phyloP scores from a whole-genome alignment of 169 alveolate genomes.

The Eimeria sp. region DNA sequence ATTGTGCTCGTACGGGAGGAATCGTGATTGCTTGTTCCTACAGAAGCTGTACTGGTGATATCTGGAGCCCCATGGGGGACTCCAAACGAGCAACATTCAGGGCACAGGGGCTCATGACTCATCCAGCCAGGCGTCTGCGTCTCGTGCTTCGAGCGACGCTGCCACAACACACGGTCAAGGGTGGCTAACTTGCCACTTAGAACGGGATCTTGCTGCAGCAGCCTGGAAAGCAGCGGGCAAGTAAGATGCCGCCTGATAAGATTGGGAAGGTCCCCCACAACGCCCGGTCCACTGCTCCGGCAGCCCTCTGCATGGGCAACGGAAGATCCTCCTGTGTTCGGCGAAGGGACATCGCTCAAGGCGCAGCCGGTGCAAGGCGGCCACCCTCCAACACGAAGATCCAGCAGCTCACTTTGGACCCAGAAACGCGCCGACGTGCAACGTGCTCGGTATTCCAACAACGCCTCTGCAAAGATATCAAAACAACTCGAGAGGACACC shows the following conservation, averaged over 20 bases:
- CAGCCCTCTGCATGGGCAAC: conserved; percentile 4
- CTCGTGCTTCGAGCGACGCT: conserved; percentile 76
- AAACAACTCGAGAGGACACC: background rate
- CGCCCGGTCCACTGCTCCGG: conserved; percentile 42
- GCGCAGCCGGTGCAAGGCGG: conserved; percentile 35
- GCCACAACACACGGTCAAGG: conserved; percentile 73
- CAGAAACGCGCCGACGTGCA: conserved; percentile 75
- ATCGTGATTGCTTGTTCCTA: conserved; percentile 13
- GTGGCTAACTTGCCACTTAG: conserved; percentile 76
- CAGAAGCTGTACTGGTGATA: background rate
- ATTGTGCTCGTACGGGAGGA: conserved; percentile 72
- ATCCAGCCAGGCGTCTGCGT: conserved; percentile 71
- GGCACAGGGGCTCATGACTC: conserved; percentile 67
- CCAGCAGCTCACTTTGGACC: conserved; percentile 67
- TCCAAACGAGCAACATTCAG: conserved; percentile 46
- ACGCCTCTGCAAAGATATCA: conserved; percentile 25
- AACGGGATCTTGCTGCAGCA: conserved; percentile 63
- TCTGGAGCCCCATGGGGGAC: conserved; percentile 45
- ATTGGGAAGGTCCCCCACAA: conserved; percentile 64
- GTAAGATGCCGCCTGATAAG: conserved; percentile 45
- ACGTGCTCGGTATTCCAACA: conserved; percentile 67
- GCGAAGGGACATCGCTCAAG: background rate
- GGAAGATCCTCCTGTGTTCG: background rate
- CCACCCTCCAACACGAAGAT: conserved; percentile 61
- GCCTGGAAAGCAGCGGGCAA: conserved; percentile 61